Conservation (phyloP, 1,139 yeast species). For the Hansenula sp. region DNA sequence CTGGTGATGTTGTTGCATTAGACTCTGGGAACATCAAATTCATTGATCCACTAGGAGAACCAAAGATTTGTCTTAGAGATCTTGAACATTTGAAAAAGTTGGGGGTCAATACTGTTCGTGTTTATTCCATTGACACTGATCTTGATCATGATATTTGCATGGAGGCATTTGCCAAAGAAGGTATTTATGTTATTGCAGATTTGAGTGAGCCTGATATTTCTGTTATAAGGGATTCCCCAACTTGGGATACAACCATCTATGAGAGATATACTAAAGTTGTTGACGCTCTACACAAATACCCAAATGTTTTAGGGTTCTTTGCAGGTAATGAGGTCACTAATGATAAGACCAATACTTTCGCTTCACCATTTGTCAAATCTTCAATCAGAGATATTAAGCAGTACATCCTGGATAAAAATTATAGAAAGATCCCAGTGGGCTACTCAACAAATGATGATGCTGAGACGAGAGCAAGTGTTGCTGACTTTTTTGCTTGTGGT, state of each 20-base stretch:
- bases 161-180: slow-evolving; percentile 47
- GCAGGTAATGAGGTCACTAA: slow-evolving; percentile 64
- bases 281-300: slow-evolving; percentile 44
- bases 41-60: slow-evolving; percentile 50
- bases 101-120: slow-evolving; percentile 51
- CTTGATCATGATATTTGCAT: slow-evolving; percentile 53
- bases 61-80: slow-evolving; percentile 46
- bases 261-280: slow-evolving; percentile 59
- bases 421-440: slow-evolving; percentile 56
- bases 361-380: slow-evolving; percentile 61
- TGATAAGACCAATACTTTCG: slow-evolving; percentile 41
- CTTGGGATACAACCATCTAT: slow-evolving; percentile 56
- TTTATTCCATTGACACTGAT: slow-evolving; percentile 49
- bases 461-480: slow-evolving; percentile 40
- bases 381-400: slow-evolving; percentile 54
- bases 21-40: slow-evolving; percentile 34
- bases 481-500: slow-evolving; percentile 49
- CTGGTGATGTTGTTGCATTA: slow-evolving; percentile 26
- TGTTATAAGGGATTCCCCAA: slow-evolving; percentile 44
- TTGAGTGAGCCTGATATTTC: slow-evolving; percentile 51
- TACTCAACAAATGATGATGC: slow-evolving; percentile 60
- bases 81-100: slow-evolving; percentile 42
- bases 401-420: slow-evolving; percentile 39
- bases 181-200: slow-evolving; percentile 53
- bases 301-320: slow-evolving; percentile 52